Percentiles rank a stretch among this genome's conserved stretches.
Evolutionary conservation across 192 early-diverging fungal species (phyloP).

Genomic region (Coemansia sp.): DNA sequence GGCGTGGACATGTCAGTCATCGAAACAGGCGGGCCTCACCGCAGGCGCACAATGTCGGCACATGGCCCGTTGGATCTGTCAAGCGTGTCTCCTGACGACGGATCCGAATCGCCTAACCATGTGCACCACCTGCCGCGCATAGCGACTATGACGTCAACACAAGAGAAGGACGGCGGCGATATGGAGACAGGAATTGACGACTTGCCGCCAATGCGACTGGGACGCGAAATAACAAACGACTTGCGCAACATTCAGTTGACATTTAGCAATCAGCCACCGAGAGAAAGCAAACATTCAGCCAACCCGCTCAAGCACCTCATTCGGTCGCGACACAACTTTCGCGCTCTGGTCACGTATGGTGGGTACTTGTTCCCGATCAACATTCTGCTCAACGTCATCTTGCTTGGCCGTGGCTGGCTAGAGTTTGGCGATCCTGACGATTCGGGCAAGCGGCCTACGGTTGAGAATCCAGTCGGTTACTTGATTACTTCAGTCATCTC

Average conservation of each 20-base stretch:
- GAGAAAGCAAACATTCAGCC: background rate
- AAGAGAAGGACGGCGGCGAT: slow-evolving; percentile 25
- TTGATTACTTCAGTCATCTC: slow-evolving; percentile 41
- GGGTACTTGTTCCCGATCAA: slow-evolving; percentile 52
- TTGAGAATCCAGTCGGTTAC: slow-evolving; percentile 43
- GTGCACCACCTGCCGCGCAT: slow-evolving; percentile 24
- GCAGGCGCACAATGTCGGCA: slow-evolving; percentile 34
- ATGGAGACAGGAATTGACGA: slow-evolving; percentile 33
- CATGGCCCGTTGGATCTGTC: background rate
- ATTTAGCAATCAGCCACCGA: slow-evolving; percentile 21
- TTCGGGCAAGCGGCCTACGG: slow-evolving; percentile 10
- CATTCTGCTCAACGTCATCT: slow-evolving; percentile 48
- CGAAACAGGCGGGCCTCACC: slow-evolving; percentile 25
- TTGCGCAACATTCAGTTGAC: slow-evolving; percentile 50
- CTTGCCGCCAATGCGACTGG: slow-evolving; percentile 31
- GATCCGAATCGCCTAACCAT: background rate
- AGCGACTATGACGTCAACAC: slow-evolving; percentile 18
- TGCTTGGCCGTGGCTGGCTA: slow-evolving; percentile 51
- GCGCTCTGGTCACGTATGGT: slow-evolving; percentile 46
- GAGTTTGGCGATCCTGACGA: slow-evolving; percentile 12
- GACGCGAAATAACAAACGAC: slow-evolving; percentile 40
- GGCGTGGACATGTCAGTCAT: slow-evolving; percentile 12
- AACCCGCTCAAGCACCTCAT: slow-evolving; percentile 43
- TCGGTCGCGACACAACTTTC: slow-evolving; percentile 51
- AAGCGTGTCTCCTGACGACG: slow-evolving; percentile 1